phyloP scores from a whole-genome alignment of 73 alveolate species.

The Tetrahymena thermophila region DNA sequence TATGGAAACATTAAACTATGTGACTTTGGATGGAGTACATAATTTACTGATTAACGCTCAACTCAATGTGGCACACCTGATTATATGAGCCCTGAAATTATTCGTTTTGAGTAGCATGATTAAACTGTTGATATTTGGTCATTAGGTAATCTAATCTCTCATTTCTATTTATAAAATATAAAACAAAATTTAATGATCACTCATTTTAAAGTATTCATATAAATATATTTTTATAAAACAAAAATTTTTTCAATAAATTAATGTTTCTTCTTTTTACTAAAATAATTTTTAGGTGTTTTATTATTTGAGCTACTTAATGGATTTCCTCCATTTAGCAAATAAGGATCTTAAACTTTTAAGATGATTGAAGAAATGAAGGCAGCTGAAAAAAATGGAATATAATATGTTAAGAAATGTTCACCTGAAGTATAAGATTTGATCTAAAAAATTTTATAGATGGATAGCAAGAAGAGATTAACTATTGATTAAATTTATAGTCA shows the following conservation, averaged over 20 bases:
- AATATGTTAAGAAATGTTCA: neutral
- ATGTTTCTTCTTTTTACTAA: neutral
- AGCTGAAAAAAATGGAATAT: neutral
- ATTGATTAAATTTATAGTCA: constrained; percentile 19
- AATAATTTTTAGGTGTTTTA: neutral
- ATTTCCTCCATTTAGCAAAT: constrained; percentile 9
- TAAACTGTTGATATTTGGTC: constrained; percentile 88
- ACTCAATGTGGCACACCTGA: constrained; percentile 92
- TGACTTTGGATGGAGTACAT: constrained; percentile 74
- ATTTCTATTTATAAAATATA: too few species aligned
- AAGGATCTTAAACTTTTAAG: neutral
- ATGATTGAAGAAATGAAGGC: neutral
- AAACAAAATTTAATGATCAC: too few species aligned
- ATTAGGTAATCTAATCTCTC: neutral
- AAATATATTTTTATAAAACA: too few species aligned
- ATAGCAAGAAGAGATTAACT: constrained; percentile 16
- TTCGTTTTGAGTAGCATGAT: constrained; percentile 70
- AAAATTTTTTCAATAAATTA: too few species aligned
- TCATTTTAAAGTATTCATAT: too few species aligned
- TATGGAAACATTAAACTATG: constrained; percentile 46
- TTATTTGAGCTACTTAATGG: constrained; percentile 38
- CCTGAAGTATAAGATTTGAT: constrained; percentile 13
- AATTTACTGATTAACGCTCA: constrained; percentile 53
- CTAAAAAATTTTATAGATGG: neutral
- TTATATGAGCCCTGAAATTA: constrained; percentile 91